Base-by-base conservation (phyloP, 805 yeast genomes). In the Phaffomyces antillensis region DNA sequence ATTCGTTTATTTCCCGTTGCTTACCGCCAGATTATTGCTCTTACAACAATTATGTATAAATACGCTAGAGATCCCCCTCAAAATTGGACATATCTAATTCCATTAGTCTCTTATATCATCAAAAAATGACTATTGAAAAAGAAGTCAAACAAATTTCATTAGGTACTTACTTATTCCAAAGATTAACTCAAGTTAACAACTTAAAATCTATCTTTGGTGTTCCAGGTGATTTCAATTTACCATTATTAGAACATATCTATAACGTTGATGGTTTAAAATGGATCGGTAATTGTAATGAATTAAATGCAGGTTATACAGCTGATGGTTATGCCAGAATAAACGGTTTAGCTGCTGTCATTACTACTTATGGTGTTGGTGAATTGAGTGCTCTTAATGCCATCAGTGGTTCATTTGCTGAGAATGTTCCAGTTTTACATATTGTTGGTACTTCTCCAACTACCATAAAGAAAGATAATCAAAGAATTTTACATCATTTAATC, bases 361-460 rank as follows among this genome's bases (percentile, higher is more conserved):
- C 72, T 0, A 89, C 96, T 6, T 86, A 73, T 63, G 96, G 96
- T 32, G 96, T 90, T 17, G 96, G 96, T 38, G 96, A 88, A 62
- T 70, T 88, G 45, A 79, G 88, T 44, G 95, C 95, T 1, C 56
- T 88, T 50, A 88, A 87, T 62, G 96, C 95, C 35, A 71, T 86
- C 36, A 74, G 87, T 31, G 96, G 96, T 32, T 78, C 96, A 1
- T 83, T 72, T 65, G 84, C 93, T 24, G 96, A 89, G 62, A 81
- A 75, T 52, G 84, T 83, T 39, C 96, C 95, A 0, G 68, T 88
- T 5, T 66, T 89, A 38, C 96, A 88, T 64, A 78, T 90, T 47
- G 96, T 90, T 9, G 96, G 96, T 23, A 80, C 86, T 48, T 79
- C 88, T 7, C 68, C 76, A n/a, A 62, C 66, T 1, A 54, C 63